Evolutionary conservation across 768 basidiomycete genomes (phyloP).

Genomic region (Terana coerulea): DNA sequence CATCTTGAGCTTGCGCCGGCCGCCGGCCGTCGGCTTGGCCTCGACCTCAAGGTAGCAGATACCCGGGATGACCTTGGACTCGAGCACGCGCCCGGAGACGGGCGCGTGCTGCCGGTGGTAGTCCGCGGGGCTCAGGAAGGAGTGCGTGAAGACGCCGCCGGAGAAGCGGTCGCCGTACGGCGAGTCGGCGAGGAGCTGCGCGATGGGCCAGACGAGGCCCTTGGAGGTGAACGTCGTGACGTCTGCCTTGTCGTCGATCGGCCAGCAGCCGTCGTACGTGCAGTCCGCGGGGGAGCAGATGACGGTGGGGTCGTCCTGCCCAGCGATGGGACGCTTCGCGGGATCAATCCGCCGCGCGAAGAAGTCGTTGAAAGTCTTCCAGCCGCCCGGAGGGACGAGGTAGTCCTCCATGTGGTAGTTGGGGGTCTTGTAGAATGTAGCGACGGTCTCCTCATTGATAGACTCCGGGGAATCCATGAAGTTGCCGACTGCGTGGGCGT

Average conservation of each 20-base stretch:
- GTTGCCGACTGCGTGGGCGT: slow-evolving; percentile 17
- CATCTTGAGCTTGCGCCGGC: too few species aligned
- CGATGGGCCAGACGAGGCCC: slow-evolving; percentile 17
- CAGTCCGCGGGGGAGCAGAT: slow-evolving; percentile 16
- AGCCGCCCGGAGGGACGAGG: slow-evolving; percentile 6
- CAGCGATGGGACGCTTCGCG: slow-evolving; percentile 10
- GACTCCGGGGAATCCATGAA: slow-evolving; percentile 16
- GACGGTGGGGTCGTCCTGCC: neutral
- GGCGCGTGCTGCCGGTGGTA: slow-evolving; percentile 23
- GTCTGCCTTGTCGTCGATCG: slow-evolving; percentile 6
- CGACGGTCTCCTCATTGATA: slow-evolving; percentile 11
- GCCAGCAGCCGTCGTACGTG: slow-evolving; percentile 14
- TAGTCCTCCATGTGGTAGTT: slow-evolving; percentile 17
- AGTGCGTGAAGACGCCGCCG: slow-evolving; percentile 16
- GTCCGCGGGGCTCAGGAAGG: slow-evolving; percentile 17
- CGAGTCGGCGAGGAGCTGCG: slow-evolving; percentile 16
- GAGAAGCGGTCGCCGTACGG: slow-evolving; percentile 10
- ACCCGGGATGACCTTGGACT: slow-evolving; percentile 17
- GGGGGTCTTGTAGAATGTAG: slow-evolving; percentile 10
- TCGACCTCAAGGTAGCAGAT: slow-evolving; percentile 21
- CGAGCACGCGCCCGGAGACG: slow-evolving; percentile 15
- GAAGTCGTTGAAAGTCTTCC: slow-evolving; percentile 23
- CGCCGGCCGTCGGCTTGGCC: neutral
- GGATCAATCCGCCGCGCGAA: slow-evolving; percentile 16
- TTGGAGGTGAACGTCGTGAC: slow-evolving; percentile 13